These are phyloP conservation scores for Diplogelasinospora grovesii DNA, from an alignment of 495 filamentous ascomycete genomes.

Conservation along the genomic window DNA sequence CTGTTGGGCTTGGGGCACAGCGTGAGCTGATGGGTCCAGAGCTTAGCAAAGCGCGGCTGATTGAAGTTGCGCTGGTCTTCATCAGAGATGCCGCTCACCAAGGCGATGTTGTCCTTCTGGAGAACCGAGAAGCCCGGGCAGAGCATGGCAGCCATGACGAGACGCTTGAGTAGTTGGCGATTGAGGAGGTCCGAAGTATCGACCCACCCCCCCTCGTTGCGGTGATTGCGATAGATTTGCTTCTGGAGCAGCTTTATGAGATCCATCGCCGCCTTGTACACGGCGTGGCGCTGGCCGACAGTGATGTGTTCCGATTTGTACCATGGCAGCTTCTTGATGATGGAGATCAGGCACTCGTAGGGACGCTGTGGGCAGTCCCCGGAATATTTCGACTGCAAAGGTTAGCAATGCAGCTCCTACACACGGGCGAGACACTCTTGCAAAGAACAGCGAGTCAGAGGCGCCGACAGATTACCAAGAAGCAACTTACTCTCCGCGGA, in stretches of 20 bases:
- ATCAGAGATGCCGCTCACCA: slow-evolving; percentile 14
- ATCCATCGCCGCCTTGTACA: slow-evolving; percentile 46
- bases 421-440: slow-evolving; percentile 10
- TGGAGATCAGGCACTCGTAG: slow-evolving; percentile 70
- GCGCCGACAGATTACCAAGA: neutral
- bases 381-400: slow-evolving; percentile 53
- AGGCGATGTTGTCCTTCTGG: slow-evolving; percentile 49
- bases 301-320: slow-evolving; percentile 54
- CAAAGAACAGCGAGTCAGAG: neutral
- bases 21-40: slow-evolving; percentile 36
- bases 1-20: slow-evolving; percentile 34
- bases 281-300: slow-evolving; percentile 50
- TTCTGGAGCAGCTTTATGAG: slow-evolving; percentile 34
- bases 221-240: slow-evolving; percentile 22
- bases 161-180: slow-evolving; percentile 46
- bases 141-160: slow-evolving; percentile 50
- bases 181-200: slow-evolving; percentile 45
- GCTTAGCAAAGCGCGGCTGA: slow-evolving; percentile 29
- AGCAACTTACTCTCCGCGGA: slow-evolving; percentile 55
- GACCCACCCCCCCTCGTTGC: slow-evolving; percentile 34
- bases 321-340: slow-evolving; percentile 74
- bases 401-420: too few species aligned
- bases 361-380: slow-evolving; percentile 61
- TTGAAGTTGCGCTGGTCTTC: slow-evolving; percentile 19
- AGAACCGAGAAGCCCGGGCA: slow-evolving; percentile 60